Evolutionary conservation across 2,329 filamentous ascomycete genomes (phyloP), one percentile per base, ranked within the genome.

Genomic region (Aspergillus ibericus): DNA sequence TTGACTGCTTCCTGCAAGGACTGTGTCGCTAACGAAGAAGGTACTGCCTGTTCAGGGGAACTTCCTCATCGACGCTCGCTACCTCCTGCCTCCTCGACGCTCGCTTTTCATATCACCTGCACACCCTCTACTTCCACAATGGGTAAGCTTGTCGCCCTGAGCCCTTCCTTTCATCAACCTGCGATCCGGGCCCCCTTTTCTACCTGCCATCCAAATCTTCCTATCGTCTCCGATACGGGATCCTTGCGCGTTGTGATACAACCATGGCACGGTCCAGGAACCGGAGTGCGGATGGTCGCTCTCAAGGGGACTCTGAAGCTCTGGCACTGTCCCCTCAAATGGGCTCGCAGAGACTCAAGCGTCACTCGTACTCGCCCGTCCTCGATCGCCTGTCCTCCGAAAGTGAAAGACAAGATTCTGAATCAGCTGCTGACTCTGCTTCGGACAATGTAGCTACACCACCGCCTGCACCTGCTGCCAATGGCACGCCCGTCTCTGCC

Each of bases 91-190:
- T 36, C 36, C 38, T 61, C 57, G 42, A 67, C 67, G 60, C 62
- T 69, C 67, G 67, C 66, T 69, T 64, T 61, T 52, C 64, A 16
- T 63, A 58, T 56, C 42, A 48, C 44, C 27, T 48, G 44, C 22
- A 61, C 35, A 55, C 53, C 60, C 55, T 55, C 61, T 53, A 63
- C 62, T 67, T 64, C 67, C 67, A 67, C 62, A 70, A 77, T 77
- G 74, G 75, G 74, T 77, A 77, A 75, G 74, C 70, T 64, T 55
- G 40, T 59, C 61, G 63, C 54, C 53, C 58, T 55, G 51, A 42
- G 38, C 51, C 52, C 44, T 48, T 48, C 54, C 56, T 57, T 48
- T 53, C 57, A 35, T 46, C 55, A 46, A 55, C 55, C 59, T 56
- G 56, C 58, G 52, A 50, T 59, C 18, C 38, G 27, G 35, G 55